Base-by-base conservation (phyloP, 306 rosid genomes). In the Pterocarpus santalinus region DNA sequence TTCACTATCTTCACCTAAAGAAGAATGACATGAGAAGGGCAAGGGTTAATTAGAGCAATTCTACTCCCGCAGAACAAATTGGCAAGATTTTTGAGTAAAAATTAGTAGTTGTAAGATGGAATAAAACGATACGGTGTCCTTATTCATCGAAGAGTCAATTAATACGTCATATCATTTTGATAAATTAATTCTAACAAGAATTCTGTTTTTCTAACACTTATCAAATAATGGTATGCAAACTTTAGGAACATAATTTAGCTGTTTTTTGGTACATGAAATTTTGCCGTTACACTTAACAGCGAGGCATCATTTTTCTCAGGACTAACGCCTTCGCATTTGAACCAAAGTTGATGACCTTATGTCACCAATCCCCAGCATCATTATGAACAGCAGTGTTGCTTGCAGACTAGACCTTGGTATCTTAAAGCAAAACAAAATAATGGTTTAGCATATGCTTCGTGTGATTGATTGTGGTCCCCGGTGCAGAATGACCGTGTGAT, bases 281-380 rank as follows among this genome's bases (percentile, higher is more conserved):
- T 13, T 12, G 22, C 10, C 16, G 30, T 9, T 3, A 56, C 44
- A 61, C 49, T 79, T 79, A 86, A 84, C 75, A 87, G 82, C 5
- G 5, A 38, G 41, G 1, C 41, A 38, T 38, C 41, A 38, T 38
- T 38, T 38, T 38, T 38, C 3, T 5, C 41, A 2, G 52, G 53
- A 47, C 3, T 92, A 90, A 75, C 86, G 80, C 36, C 73, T 85
- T 74, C 65, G 82, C 71, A 35, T 71, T 83, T n/a, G 92, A 87
- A 41, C 91, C 94, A 62, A 88, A 87, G 87, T 82, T 87, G 78
- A 33, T 63, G 81, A 90, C 79, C 84, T 16, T 16, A 88, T 82
- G 63, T 86, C 89, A 64, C 81, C 74, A 75, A 34, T 57, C 64
- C 22, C 34, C 34, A 16, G 72, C 75, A 69, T 80, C 92, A 30